phyloP scores from a whole-genome alignment of 2,329 filamentous ascomycete species.

The Alternaria sp. region DNA sequence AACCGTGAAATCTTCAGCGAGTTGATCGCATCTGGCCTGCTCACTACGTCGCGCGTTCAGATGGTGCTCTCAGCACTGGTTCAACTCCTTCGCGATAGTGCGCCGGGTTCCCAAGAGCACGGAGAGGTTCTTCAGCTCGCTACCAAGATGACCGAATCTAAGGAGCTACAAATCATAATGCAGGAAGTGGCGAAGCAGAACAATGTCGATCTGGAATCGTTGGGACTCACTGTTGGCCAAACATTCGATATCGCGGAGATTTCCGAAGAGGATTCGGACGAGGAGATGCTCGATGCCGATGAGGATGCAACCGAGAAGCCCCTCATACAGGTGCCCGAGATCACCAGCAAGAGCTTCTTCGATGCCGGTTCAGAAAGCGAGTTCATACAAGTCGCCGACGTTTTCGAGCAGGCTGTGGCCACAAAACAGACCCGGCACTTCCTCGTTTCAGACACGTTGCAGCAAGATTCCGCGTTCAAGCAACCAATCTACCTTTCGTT shows the following conservation, averaged over 20 bases:
- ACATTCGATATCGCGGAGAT: constrained; percentile 23
- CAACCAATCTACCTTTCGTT: constrained; percentile 77
- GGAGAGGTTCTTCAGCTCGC: constrained; percentile 44
- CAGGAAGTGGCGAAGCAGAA: constrained; percentile 71
- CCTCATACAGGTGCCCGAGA: constrained; percentile 30
- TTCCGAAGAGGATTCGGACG: constrained; percentile 50
- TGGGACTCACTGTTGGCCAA: constrained; percentile 51
- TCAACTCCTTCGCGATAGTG: constrained; percentile 54
- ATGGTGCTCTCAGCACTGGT: constrained; percentile 72
- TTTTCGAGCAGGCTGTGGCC: constrained; percentile 41
- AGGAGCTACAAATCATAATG: constrained; percentile 63
- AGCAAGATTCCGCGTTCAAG: constrained; percentile 63
- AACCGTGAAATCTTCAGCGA: constrained; percentile 62
- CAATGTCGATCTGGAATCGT: constrained; percentile 74
- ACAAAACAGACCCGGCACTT: constrained; percentile 51
- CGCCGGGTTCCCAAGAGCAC: constrained; percentile 39
- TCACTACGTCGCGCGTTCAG: constrained; percentile 70
- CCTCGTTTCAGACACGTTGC: constrained; percentile 64
- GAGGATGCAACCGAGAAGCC: constrained; percentile 49
- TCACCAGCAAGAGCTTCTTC: constrained; percentile 43
- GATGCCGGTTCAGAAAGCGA: constrained; percentile 16
- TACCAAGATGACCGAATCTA: constrained; percentile 41
- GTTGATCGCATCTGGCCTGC: constrained; percentile 66
- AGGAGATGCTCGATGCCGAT: constrained; percentile 60
- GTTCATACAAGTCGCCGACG: constrained; percentile 42